phyloP scores from a whole-genome alignment of 2,329 filamentous ascomycete genomes.

The Thermothelomyces thermophilus region DNA sequence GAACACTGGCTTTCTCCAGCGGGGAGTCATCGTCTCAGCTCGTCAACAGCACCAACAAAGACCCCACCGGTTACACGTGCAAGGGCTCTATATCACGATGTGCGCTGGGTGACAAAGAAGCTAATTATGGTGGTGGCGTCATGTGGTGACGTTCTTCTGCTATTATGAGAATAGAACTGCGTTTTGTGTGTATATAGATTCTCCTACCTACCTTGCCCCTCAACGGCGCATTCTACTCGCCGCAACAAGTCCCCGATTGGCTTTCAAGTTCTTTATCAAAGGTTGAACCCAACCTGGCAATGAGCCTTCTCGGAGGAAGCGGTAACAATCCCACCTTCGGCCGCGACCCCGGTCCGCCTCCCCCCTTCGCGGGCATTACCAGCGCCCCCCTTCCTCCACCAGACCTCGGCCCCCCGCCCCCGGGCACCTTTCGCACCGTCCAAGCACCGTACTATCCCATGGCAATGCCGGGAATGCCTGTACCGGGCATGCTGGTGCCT shows the following conservation, averaged over 20 bases:
- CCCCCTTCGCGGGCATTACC: neutral
- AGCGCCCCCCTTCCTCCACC: neutral
- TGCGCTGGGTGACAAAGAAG: conserved; percentile 6
- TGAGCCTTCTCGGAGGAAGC: conserved; percentile 4
- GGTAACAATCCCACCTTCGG: conserved; percentile 14
- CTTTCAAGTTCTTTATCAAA: too few relatives aligned
- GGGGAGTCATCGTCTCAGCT: neutral
- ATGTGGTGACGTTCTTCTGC: neutral
- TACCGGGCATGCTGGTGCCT: neutral
- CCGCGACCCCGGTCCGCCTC: conserved; percentile 10
- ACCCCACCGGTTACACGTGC: neutral
- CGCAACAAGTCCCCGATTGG: too few relatives aligned
- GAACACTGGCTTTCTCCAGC: neutral
- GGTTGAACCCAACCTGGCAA: neutral
- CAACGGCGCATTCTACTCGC: neutral
- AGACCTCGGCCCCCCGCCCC: conserved; percentile 17
- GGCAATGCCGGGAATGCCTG: neutral
- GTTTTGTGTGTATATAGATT: neutral
- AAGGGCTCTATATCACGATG: neutral
- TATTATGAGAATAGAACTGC: neutral
- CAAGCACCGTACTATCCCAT: neutral
- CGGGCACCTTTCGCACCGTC: conserved; percentile 9
- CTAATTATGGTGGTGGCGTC: neutral
- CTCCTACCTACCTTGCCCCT: neutral
- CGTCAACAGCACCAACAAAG: conserved; percentile 2